phyloP scores from a whole-genome alignment of 2,329 filamentous ascomycete species.

The Corynespora cassiicola region DNA sequence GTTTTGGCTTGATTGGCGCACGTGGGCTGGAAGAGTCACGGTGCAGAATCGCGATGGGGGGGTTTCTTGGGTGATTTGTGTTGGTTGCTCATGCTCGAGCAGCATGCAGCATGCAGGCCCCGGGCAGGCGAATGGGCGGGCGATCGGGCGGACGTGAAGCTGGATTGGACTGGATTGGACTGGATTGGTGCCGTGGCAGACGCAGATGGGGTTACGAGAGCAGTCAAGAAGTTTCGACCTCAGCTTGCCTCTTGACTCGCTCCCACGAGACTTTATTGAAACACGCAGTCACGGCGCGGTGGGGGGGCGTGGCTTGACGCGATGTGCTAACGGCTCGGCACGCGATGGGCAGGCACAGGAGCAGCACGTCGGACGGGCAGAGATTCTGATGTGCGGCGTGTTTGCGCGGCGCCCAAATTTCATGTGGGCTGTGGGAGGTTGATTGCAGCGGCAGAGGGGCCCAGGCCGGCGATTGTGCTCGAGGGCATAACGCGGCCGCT shows the following conservation, averaged over 20 bases:
- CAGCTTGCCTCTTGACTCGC: constrained; percentile 8
- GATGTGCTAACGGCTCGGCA: constrained; percentile 10
- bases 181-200: no score
- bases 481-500: constrained; percentile 6
- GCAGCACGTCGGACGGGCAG: background rate
- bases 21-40: no score
- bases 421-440: constrained; percentile 8
- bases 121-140: no score
- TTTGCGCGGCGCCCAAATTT: background rate
- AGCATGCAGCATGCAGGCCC: no score
- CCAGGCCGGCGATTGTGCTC: constrained; percentile 6
- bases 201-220: no score
- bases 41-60: no score
- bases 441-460: constrained; percentile 6
- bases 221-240: constrained; percentile 3
- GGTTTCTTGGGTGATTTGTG: no score
- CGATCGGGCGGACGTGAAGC: no score
- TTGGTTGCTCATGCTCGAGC: no score
- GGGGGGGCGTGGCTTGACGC: constrained; percentile 4
- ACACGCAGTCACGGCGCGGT: background rate
- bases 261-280: constrained; percentile 8
- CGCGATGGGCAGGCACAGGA: background rate
- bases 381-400: background rate
- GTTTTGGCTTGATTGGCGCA: no score
- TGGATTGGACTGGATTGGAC: no score